phyloP scores from a whole-genome alignment of 2,329 filamentous ascomycete genomes.

The Penicillium olsonii region DNA sequence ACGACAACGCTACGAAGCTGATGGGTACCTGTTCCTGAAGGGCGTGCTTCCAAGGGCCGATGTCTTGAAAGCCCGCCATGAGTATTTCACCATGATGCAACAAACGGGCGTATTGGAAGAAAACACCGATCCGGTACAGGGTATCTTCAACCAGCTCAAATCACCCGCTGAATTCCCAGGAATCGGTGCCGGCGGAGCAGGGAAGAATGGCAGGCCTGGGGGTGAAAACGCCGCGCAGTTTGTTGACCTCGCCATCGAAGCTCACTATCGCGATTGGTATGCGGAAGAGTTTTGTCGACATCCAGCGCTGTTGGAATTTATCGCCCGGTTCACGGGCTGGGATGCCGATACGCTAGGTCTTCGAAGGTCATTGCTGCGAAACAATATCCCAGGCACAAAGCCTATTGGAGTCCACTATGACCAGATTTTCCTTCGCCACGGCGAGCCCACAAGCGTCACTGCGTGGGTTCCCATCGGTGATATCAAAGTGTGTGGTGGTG shows the following conservation, averaged over 20 bases:
- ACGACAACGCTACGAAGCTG: slow-evolving; percentile 40
- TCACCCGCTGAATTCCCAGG: slow-evolving; percentile 45
- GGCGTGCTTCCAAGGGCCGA: slow-evolving; percentile 51
- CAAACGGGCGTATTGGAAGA: slow-evolving; percentile 57
- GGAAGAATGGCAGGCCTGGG: slow-evolving; percentile 45
- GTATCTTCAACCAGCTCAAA: not conserved
- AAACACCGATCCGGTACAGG: slow-evolving; percentile 36
- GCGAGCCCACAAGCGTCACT: slow-evolving; percentile 27
- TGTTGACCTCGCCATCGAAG: slow-evolving; percentile 50
- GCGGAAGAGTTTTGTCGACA: slow-evolving; percentile 54
- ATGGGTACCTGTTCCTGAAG: slow-evolving; percentile 58
- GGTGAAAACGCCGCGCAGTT: slow-evolving; percentile 41
- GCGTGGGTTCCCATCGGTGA: slow-evolving; percentile 38
- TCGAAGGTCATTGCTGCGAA: slow-evolving; percentile 51
- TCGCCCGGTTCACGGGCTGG: slow-evolving; percentile 55
- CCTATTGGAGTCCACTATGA: slow-evolving; percentile 52
- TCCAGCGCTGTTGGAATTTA: slow-evolving; percentile 47
- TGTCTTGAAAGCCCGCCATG: slow-evolving; percentile 50
- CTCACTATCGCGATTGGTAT: slow-evolving; percentile 52
- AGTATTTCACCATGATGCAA: slow-evolving; percentile 53
- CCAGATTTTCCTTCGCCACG: slow-evolving; percentile 39
- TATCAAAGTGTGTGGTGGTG: slow-evolving; percentile 34
- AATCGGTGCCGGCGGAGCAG: slow-evolving; percentile 51
- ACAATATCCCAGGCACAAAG: slow-evolving; percentile 55
- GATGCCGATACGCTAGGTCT: slow-evolving; percentile 46